phyloP scores from a whole-genome alignment of 192 early-diverging fungal species.

The Podochytrium sp. region DNA sequence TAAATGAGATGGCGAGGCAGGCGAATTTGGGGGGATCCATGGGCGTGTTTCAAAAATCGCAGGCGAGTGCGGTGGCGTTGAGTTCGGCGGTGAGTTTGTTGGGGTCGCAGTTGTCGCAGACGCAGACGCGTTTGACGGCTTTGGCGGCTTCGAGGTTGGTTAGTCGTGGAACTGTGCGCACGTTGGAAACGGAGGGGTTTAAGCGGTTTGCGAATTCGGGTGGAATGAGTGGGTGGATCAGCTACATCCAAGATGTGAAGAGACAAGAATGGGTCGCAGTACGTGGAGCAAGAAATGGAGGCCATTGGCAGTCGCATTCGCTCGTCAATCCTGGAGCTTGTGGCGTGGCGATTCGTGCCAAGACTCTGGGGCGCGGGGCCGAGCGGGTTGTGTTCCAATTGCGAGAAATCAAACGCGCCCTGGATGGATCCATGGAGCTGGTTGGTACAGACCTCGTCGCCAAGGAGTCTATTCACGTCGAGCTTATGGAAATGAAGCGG shows the following conservation, averaged over 20 bases:
- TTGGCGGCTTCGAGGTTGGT: background rate
- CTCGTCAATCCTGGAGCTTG: background rate
- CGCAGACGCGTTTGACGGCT: background rate
- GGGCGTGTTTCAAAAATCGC: background rate
- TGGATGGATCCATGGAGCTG: background rate
- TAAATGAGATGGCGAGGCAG: background rate
- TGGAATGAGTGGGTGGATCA: background rate
- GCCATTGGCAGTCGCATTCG: background rate
- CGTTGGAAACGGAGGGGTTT: background rate
- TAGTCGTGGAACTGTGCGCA: background rate
- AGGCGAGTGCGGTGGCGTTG: background rate
- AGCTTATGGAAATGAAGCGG: slow-evolving; percentile 1
- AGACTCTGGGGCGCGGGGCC: background rate
- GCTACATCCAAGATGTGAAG: background rate
- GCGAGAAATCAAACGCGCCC: background rate
- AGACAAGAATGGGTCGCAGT: background rate
- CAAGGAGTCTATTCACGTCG: background rate
- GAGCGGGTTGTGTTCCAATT: background rate
- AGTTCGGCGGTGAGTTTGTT: slow-evolving; percentile 1
- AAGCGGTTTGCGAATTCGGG: background rate
- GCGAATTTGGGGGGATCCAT: background rate
- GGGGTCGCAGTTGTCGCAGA: background rate
- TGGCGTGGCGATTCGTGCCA: background rate
- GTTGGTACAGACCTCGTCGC: background rate
- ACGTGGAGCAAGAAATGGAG: background rate